These are phyloP conservation scores for Ilyonectria robusta DNA, from an alignment of 2,329 filamentous ascomycete genomes.

Conservation along the genomic window DNA sequence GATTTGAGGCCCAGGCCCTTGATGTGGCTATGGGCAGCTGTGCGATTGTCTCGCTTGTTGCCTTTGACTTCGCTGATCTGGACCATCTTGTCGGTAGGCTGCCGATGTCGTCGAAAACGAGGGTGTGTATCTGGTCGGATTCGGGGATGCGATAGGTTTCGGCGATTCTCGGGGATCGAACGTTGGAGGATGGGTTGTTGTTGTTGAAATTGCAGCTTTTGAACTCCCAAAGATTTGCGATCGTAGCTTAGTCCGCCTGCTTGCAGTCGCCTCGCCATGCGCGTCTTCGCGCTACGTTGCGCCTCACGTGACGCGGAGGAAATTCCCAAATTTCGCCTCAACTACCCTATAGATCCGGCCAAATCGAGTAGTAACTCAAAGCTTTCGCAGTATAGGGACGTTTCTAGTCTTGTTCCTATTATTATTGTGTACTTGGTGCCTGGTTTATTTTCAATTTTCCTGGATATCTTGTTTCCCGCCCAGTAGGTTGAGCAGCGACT, in stretches of 20 bases:
- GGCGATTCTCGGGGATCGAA: slow-evolving; percentile 15
- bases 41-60: slow-evolving; percentile 95
- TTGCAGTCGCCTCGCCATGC: slow-evolving; percentile 43
- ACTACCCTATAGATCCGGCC: slow-evolving; percentile 15
- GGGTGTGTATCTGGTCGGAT: slow-evolving; percentile 3
- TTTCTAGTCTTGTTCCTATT: no score
- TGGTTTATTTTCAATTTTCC: no score
- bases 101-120: slow-evolving; percentile 36
- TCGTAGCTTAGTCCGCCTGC: slow-evolving; percentile 47
- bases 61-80: slow-evolving; percentile 96
- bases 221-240: slow-evolving; percentile 54
- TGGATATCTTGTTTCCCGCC: no score
- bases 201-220: slow-evolving; percentile 33
- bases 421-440: no score
- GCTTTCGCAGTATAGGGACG: background rate
- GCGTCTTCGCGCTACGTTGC: slow-evolving; percentile 41
- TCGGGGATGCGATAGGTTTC: slow-evolving; percentile 22
- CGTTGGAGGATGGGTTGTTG: slow-evolving; percentile 16
- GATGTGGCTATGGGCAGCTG: slow-evolving; percentile 97
- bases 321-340: background rate
- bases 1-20: slow-evolving; percentile 89
- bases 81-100: slow-evolving; percentile 73
- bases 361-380: background rate
- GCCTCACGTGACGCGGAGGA: slow-evolving; percentile 48
- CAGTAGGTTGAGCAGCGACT: no score